Conservation (phyloP, 2,329 filamentous ascomycete species). For the Sclerotiophoma versabilis region DNA sequence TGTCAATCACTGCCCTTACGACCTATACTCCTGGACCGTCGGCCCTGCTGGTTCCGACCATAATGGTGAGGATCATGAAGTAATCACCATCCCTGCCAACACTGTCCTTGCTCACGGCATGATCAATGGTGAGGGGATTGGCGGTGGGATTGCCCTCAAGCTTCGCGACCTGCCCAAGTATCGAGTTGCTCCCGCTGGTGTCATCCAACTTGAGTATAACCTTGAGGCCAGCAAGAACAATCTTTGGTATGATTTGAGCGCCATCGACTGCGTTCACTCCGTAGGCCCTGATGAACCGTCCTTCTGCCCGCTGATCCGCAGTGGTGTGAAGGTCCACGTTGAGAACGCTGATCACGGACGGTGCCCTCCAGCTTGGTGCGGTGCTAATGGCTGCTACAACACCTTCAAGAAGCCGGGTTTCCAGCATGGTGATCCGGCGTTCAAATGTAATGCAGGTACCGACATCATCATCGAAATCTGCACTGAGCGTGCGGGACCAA, state of each 20-base stretch:
- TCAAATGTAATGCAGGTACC: slow-evolving; percentile 21
- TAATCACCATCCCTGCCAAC: slow-evolving; percentile 16
- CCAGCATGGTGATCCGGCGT: slow-evolving; percentile 29
- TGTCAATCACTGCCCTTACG: slow-evolving; percentile 34
- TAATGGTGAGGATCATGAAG: slow-evolving; percentile 13
- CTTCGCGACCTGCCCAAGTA: slow-evolving; percentile 32
- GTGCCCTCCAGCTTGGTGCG: slow-evolving; percentile 24
- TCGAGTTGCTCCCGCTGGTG: slow-evolving; percentile 23
- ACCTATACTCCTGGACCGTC: slow-evolving; percentile 32
- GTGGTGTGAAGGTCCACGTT: slow-evolving; percentile 29
- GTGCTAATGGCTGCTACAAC: slow-evolving; percentile 11
- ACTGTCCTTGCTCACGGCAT: slow-evolving; percentile 18
- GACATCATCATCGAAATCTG: slow-evolving; percentile 33
- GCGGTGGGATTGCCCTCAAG: slow-evolving; percentile 29
- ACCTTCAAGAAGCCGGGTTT: slow-evolving; percentile 24
- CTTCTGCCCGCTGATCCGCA: slow-evolving; percentile 31
- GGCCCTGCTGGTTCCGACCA: slow-evolving; percentile 3
- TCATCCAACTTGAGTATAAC: slow-evolving; percentile 35
- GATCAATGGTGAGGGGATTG: slow-evolving; percentile 9
- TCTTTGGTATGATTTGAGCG: slow-evolving; percentile 34
- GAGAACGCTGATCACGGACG: not conserved
- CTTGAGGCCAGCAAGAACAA: slow-evolving; percentile 10
- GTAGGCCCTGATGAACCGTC: slow-evolving; percentile 14
- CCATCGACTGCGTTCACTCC: slow-evolving; percentile 24
- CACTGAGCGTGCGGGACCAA: slow-evolving; percentile 16